Conservation (phyloP, 208 protist genomes). For the Acanthamoeba royreba region DNA sequence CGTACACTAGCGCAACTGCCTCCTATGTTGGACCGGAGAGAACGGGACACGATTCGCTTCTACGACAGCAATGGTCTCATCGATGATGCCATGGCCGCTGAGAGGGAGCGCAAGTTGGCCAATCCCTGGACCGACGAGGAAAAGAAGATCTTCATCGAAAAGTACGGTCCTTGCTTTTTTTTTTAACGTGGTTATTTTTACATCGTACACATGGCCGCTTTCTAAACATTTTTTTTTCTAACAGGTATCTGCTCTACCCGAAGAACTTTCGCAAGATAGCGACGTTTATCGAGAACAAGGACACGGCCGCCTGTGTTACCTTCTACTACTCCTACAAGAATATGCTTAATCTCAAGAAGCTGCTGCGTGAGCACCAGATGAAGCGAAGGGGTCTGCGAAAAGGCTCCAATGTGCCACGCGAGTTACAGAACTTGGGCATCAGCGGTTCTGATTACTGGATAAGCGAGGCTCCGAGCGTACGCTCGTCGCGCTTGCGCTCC, state of each 20-base stretch:
- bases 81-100: slow-evolving; percentile 30
- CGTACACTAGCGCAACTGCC: slow-evolving; percentile 9
- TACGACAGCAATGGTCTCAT: slow-evolving; percentile 31
- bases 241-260: slow-evolving; percentile 44
- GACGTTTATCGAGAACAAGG: slow-evolving; percentile 29
- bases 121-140: slow-evolving; percentile 41
- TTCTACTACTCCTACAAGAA: slow-evolving; percentile 52
- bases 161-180: background rate
- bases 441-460: background rate
- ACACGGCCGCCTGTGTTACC: background rate
- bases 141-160: slow-evolving; percentile 46
- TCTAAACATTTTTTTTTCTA: no score
- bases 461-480: background rate
- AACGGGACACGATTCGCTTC: background rate
- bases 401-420: background rate
- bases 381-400: background rate
- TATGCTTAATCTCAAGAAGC: slow-evolving; percentile 52
- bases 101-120: slow-evolving; percentile 40
- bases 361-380: slow-evolving; percentile 49
- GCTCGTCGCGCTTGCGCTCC: background rate
- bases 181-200: no score
- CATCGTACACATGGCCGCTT: no score
- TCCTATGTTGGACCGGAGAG: background rate
- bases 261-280: slow-evolving; percentile 53
- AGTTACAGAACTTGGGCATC: background rate